These are phyloP conservation scores for Auricularia sp. DNA, from an alignment of 768 basidiomycete genomes.

Conservation along the genomic window DNA sequence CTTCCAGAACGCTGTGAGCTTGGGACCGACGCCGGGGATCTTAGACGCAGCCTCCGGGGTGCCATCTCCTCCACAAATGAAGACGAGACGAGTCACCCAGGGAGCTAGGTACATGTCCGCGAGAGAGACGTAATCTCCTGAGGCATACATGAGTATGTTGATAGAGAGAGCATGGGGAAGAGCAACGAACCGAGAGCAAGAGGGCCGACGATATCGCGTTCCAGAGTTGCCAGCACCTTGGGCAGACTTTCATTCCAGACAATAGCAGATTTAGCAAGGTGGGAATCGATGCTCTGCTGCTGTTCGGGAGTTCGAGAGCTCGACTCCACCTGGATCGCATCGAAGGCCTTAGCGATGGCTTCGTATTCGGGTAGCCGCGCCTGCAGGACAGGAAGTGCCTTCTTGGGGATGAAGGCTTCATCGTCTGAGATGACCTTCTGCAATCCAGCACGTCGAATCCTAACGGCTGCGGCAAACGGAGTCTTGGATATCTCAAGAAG, in stretches of 20 bases:
- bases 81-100: constrained; percentile 58
- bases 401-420: constrained; percentile 52
- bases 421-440: constrained; percentile 36
- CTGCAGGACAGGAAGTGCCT: constrained; percentile 37
- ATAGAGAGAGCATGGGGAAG: not conserved
- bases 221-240: constrained; percentile 36
- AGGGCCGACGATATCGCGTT: constrained; percentile 52
- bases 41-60: constrained; percentile 31
- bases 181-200: constrained; percentile 46
- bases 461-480: constrained; percentile 24
- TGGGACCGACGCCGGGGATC: constrained; percentile 34
- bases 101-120: constrained; percentile 73
- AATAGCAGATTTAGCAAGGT: constrained; percentile 37
- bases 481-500: constrained; percentile 37
- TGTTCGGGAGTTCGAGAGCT: constrained; percentile 30
- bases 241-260: constrained; percentile 45
- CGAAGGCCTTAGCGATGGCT: constrained; percentile 34
- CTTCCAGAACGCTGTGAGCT: constrained; percentile 67
- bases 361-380: constrained; percentile 39
- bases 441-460: constrained; percentile 40
- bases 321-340: constrained; percentile 31
- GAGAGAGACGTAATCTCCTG: constrained; percentile 75
- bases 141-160: not conserved
- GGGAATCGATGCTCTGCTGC: constrained; percentile 34
- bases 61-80: constrained; percentile 42